Conservation (phyloP, 139 green algal species). For the Ettlia oleoabundans region DNA sequence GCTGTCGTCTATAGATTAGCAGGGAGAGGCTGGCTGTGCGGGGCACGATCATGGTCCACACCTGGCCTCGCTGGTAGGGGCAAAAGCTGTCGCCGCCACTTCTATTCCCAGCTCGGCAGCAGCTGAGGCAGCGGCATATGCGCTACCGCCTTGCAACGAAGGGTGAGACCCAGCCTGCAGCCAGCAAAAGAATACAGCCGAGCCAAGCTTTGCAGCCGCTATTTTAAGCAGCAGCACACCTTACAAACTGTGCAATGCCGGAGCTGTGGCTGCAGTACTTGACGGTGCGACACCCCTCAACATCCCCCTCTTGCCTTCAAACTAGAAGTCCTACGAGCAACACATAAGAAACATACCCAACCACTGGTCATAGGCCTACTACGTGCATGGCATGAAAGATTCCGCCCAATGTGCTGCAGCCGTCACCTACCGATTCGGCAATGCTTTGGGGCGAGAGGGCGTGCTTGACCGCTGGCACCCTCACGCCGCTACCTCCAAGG, state of each 20-base stretch:
- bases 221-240: no score
- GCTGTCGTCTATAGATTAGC: neutral
- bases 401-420: no score
- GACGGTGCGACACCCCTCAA: no score
- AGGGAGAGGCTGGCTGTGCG: neutral
- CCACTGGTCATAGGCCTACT: no score
- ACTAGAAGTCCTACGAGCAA: no score
- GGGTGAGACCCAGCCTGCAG: neutral
- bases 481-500: neutral
- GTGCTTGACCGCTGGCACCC: neutral
- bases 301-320: no score
- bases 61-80: no score
- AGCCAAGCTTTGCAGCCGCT: neutral
- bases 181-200: neutral
- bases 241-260: no score
- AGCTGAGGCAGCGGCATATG: neutral
- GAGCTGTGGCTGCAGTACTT: no score
- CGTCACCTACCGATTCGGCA: neutral
- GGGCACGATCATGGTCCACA: no score
- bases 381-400: no score
- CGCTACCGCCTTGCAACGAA: neutral
- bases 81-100: neutral
- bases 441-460: neutral
- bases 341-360: no score
- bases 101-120: neutral